phyloP scores from a whole-genome alignment of 106 monocot species.

The Apostasia shenzhenica region DNA sequence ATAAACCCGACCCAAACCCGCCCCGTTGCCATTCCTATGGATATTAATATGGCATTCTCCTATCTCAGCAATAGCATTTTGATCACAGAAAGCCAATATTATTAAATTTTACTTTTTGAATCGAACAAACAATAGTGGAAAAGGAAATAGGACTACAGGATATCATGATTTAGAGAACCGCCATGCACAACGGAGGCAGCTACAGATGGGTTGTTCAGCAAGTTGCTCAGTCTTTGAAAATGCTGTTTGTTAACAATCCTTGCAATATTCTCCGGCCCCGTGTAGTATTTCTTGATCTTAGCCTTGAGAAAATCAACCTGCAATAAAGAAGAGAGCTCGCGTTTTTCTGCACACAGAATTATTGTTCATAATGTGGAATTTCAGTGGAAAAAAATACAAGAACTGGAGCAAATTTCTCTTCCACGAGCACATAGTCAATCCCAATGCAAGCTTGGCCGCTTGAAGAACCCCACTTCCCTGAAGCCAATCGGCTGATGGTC shows the following conservation, averaged over 20 bases:
- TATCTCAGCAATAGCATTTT: too few relatives aligned
- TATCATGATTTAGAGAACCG: constrained; percentile 42
- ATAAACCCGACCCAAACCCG: too few relatives aligned
- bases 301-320: constrained; percentile 56
- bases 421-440: constrained; percentile 79
- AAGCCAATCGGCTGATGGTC: constrained; percentile 31
- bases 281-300: constrained; percentile 30
- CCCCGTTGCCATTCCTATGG: too few relatives aligned
- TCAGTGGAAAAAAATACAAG: constrained; percentile 30
- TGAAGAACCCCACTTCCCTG: constrained; percentile 69
- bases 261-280: constrained; percentile 16
- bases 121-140: neutral
- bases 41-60: too few relatives aligned
- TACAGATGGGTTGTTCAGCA: constrained; percentile 53
- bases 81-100: too few relatives aligned
- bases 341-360: too few relatives aligned
- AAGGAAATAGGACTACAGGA: constrained; percentile 30
- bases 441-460: constrained; percentile 75
- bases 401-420: constrained; percentile 40
- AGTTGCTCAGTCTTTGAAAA: constrained; percentile 44
- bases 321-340: too few relatives aligned
- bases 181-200: constrained; percentile 53
- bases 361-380: neutral
- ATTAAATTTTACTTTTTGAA: too few relatives aligned
- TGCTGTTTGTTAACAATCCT: constrained; percentile 62